Evolutionary conservation across 2,329 filamentous ascomycete genomes (phyloP).

Genomic region (Lojkania enalia): DNA sequence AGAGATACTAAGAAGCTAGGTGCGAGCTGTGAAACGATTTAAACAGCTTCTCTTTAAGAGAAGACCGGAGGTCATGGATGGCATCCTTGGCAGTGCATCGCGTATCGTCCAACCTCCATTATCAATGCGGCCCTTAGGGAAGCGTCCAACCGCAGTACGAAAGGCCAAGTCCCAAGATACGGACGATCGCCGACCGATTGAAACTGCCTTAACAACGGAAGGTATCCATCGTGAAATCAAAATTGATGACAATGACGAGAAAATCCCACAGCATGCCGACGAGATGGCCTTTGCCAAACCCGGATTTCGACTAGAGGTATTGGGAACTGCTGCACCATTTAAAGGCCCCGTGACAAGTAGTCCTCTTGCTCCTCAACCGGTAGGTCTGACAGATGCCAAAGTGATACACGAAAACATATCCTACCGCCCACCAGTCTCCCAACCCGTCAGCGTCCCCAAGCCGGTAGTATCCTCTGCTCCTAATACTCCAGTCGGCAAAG

Average conservation of each 20-base stretch:
- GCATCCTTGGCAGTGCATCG: constrained; percentile 62
- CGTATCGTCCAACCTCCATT: constrained; percentile 62
- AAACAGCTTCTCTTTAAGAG: constrained; percentile 70
- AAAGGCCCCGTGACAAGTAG: constrained; percentile 20
- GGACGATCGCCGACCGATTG: constrained; percentile 55
- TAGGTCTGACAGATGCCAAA: constrained; percentile 26
- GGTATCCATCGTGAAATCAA: constrained; percentile 56
- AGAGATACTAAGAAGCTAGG: constrained; percentile 51
- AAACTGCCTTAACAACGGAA: constrained; percentile 56
- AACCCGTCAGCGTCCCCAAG: constrained; percentile 24
- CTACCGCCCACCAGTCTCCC: constrained; percentile 32
- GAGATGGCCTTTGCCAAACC: constrained; percentile 26
- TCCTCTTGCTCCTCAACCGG: constrained; percentile 22
- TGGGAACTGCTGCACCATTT: constrained; percentile 8
- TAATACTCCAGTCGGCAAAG: constrained; percentile 47
- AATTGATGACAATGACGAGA: constrained; percentile 35
- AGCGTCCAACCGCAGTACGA: constrained; percentile 47
- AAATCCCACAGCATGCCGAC: constrained; percentile 22
- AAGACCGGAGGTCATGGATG: constrained; percentile 59
- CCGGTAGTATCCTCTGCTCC: constrained; percentile 23
- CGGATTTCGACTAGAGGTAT: constrained; percentile 15
- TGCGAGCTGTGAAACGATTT: constrained; percentile 90
- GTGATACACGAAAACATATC: constrained; percentile 37
- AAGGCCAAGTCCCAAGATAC: constrained; percentile 56
- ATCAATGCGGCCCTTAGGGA: constrained; percentile 52